phyloP scores from a whole-genome alignment of 768 basidiomycete species.

The Kwoniella bestiolae region DNA sequence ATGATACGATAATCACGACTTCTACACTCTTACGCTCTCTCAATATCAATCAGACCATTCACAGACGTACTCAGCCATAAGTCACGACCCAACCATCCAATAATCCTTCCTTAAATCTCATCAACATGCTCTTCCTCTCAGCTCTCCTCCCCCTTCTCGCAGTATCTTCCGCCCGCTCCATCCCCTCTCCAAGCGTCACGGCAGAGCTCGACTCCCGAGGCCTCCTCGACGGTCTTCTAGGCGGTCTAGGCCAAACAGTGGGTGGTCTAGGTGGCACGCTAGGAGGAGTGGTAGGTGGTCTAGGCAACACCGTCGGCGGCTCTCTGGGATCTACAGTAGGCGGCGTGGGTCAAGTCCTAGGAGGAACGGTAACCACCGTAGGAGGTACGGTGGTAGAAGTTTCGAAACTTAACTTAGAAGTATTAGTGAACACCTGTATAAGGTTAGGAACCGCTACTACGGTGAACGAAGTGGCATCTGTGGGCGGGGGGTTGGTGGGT shows the following conservation, averaged over 20 bases:
- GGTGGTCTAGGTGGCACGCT: constrained; percentile 11
- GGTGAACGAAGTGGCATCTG: constrained; percentile 7
- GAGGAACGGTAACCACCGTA: constrained; percentile 18
- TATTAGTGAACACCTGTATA: constrained; percentile 22
- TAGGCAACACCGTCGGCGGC: constrained; percentile 18
- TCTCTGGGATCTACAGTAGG: constrained; percentile 11
- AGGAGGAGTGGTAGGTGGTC: constrained; percentile 13
- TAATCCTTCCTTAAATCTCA: background rate
- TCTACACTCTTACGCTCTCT: no score
- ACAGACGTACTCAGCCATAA: background rate
- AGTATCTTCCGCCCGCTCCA: constrained; percentile 16
- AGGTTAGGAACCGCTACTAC: constrained; percentile 10
- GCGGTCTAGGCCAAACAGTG: constrained; percentile 19
- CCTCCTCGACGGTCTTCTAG: constrained; percentile 17
- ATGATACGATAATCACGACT: background rate
- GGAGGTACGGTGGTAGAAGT: constrained; percentile 18
- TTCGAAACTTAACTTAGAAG: constrained; percentile 20
- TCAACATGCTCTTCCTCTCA: constrained; percentile 6
- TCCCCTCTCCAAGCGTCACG: background rate
- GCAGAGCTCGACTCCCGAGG: constrained; percentile 8
- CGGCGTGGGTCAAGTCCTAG: constrained; percentile 8
- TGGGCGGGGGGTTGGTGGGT: background rate
- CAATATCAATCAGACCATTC: background rate
- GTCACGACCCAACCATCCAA: no score
- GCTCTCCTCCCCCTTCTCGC: constrained; percentile 18